Evolutionary conservation across 2,329 filamentous ascomycete species (phyloP).

Genomic region (Fonsecaea multimorphosa): DNA sequence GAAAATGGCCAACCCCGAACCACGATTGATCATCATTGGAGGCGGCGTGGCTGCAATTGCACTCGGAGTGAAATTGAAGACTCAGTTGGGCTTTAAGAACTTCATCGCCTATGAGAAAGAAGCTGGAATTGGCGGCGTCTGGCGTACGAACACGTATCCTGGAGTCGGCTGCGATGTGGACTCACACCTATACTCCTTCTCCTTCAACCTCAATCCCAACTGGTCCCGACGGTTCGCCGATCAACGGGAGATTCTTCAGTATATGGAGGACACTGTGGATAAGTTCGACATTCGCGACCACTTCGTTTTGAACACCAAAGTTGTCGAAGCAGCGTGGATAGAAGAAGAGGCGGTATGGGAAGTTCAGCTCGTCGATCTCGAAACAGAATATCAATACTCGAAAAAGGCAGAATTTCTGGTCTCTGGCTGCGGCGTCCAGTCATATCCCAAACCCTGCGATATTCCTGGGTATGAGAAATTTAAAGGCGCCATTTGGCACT

Average conservation of each 20-base stretch:
- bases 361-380: slow-evolving; percentile 39
- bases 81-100: slow-evolving; percentile 11
- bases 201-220: slow-evolving; percentile 58
- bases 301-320: slow-evolving; percentile 30
- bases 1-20: slow-evolving; percentile 8
- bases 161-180: slow-evolving; percentile 43
- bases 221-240: slow-evolving; percentile 58
- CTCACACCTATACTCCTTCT: slow-evolving; percentile 62
- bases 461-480: slow-evolving; percentile 61
- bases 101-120: slow-evolving; percentile 21
- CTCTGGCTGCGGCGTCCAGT: slow-evolving; percentile 42
- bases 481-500: slow-evolving; percentile 62
- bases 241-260: slow-evolving; percentile 58
- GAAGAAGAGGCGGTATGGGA: slow-evolving; percentile 36
- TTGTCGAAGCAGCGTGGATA: slow-evolving; percentile 40
- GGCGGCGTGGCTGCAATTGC: slow-evolving; percentile 25
- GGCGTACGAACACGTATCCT: slow-evolving; percentile 28
- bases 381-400: slow-evolving; percentile 33
- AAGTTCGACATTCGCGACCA: slow-evolving; percentile 42
- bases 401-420: slow-evolving; percentile 42
- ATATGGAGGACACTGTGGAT: slow-evolving; percentile 47
- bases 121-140: slow-evolving; percentile 21
- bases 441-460: slow-evolving; percentile 37
- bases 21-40: slow-evolving; percentile 21
- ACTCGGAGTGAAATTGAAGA: slow-evolving; percentile 10